Base-by-base conservation (phyloP, 73 alveolate genomes). In the Tetrahymena thermophila region DNA sequence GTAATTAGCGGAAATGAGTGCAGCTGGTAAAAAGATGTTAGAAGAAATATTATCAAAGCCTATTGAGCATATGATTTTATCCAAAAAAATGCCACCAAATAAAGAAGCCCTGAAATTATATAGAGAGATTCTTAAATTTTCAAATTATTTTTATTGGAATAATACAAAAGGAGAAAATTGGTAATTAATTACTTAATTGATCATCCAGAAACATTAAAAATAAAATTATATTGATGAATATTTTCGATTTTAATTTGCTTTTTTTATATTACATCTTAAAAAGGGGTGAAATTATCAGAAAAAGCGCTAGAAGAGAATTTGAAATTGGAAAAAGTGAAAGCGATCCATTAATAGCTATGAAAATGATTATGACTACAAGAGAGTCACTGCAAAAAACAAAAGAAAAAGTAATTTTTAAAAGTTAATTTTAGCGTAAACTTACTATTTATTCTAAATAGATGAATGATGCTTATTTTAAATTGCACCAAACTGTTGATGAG, bases 81-180 rank as follows among this genome's bases (percentile, higher is more conserved):
- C 89, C 1, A 71, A 71, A 71, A 95, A 95, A 50, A 89, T 55
- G 43, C 93, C 95, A 7, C 35, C 85, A 44, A 95, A 95, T 38
- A 95, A 89, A 25, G 97, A 95, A 57, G 93, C 97, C 16, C 43
- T 95, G 25, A 44, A 89, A 35, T 93, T 95, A 95, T 95, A 95
- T 35, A 43, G 97, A 44, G 97, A 95, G 31, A 93, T 95, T 0
- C 93, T 95, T 35, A 95, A 95, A 38, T 95, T 95, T 95, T 85
- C 97, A 35, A 95, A 85, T n/a, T 94, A 95, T 34, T 95, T 95
- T 55, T 93, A 95, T 95, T 95, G 97, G 97, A 71, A 89, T n/a
- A 85, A 95, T 31, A 43, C 71, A 35, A 95, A 95, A 56, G 97
- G 97, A 8, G 95, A 95, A 23, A 50, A 23, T 89, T 95, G 97